These are phyloP conservation scores for Oryza rufipogon DNA, from an alignment of 176 grass and related monocot genomes.

Conservation along the genomic window DNA sequence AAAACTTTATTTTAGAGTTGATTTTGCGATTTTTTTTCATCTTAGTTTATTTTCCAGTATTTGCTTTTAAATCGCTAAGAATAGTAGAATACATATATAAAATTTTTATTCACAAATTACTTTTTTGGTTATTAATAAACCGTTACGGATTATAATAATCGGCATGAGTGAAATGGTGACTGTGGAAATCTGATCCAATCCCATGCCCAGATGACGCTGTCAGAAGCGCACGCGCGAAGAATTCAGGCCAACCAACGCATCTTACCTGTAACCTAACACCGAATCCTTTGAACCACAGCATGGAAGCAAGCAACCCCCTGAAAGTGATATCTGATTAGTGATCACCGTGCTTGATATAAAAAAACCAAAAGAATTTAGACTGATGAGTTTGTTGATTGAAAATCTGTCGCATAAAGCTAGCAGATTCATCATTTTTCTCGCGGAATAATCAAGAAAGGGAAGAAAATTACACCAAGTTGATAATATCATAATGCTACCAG, in stretches of 20 bases:
- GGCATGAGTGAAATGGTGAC: too few relatives aligned
- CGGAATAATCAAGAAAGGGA: background rate
- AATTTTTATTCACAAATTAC: too few relatives aligned
- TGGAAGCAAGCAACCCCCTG: background rate
- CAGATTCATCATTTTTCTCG: background rate
- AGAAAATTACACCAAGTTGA: background rate
- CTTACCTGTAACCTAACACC: constrained; percentile 16
- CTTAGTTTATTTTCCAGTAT: too few relatives aligned
- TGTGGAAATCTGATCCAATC: constrained; percentile 2
- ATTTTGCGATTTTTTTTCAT: too few relatives aligned
- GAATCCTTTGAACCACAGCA: constrained; percentile 19
- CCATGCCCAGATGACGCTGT: constrained; percentile 2
- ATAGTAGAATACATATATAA: too few relatives aligned
- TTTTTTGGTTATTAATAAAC: too few relatives aligned
- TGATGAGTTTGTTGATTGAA: background rate
- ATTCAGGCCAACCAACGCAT: constrained; percentile 13
- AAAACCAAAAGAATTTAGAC: background rate
- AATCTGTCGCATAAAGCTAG: background rate
- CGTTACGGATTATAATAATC: too few relatives aligned
- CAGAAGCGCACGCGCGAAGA: constrained; percentile 15
- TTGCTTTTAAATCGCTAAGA: too few relatives aligned
- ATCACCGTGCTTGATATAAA: background rate
- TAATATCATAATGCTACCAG: background rate
- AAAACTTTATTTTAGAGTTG: too few relatives aligned
- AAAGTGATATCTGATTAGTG: constrained; percentile 7